phyloP scores from a whole-genome alignment of 345 rosid genomes.

The Mangifera indica region DNA sequence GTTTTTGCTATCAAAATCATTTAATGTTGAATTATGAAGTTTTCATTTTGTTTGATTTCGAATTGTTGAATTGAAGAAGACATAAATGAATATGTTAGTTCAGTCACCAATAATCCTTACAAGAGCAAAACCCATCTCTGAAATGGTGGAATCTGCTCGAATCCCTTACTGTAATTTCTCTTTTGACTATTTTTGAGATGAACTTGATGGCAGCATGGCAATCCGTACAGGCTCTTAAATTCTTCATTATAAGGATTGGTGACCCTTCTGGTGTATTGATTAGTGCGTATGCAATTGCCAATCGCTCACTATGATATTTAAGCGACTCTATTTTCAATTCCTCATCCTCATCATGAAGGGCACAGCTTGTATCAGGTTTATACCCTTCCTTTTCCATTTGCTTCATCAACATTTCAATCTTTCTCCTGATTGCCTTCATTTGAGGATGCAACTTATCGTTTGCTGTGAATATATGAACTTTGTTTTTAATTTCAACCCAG shows the following conservation, averaged over 20 bases:
- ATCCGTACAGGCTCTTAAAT: conserved; percentile 77
- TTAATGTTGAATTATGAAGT: too few relatives aligned
- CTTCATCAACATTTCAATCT: conserved; percentile 48
- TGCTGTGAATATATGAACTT: conserved; percentile 59
- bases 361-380: conserved; percentile 67
- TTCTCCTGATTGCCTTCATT: conserved; percentile 46
- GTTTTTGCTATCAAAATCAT: background rate
- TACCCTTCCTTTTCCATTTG: conserved; percentile 72
- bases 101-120: conserved; percentile 73
- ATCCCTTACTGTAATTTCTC: conserved; percentile 85
- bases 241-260: conserved; percentile 79
- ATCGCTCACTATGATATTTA: conserved; percentile 70
- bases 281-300: conserved; percentile 82
- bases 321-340: conserved; percentile 64
- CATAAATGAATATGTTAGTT: too few relatives aligned
- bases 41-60: background rate
- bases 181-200: conserved; percentile 66
- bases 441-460: conserved; percentile 64
- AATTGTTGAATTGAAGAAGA: too few relatives aligned
- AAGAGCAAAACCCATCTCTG: conserved; percentile 68
- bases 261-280: conserved; percentile 73
- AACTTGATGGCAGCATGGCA: conserved; percentile 89
- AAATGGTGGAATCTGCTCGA: conserved; percentile 89
- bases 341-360: conserved; percentile 64
- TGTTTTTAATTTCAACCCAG: conserved; percentile 78